These are phyloP conservation scores for Ephemerocybe angulata DNA, from an alignment of 768 basidiomycete species.

Conservation along the genomic window DNA sequence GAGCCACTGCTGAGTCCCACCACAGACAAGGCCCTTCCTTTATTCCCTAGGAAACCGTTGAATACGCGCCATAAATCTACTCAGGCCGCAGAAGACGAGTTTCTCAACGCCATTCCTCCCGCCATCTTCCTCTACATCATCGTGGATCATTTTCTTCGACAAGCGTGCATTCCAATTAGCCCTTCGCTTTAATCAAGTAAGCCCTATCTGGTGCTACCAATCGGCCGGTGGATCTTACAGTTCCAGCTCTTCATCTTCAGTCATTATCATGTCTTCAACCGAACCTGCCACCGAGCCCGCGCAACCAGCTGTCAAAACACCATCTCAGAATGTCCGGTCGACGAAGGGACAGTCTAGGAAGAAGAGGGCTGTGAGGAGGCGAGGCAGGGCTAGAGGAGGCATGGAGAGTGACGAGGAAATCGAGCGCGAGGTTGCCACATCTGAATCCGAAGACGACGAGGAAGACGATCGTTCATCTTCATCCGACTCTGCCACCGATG, in stretches of 20 bases:
- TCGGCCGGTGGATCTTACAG: slow-evolving; percentile 8
- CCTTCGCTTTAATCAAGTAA: slow-evolving; percentile 34
- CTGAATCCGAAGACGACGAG: slow-evolving; percentile 68
- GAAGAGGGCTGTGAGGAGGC: slow-evolving; percentile 50
- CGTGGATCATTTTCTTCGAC: slow-evolving; percentile 6
- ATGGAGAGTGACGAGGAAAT: slow-evolving; percentile 78
- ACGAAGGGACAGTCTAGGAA: slow-evolving; percentile 33
- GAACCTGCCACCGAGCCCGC: slow-evolving; percentile 33
- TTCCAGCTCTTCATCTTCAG: slow-evolving; percentile 16
- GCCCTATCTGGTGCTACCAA: slow-evolving; percentile 15
- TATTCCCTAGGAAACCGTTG: neutral
- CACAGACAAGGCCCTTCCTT: neutral
- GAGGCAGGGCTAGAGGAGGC: slow-evolving; percentile 56
- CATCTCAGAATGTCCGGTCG: slow-evolving; percentile 31
- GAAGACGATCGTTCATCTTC: slow-evolving; percentile 56
- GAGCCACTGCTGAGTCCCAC: slow-evolving; percentile 1
- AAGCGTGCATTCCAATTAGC: slow-evolving; percentile 16
- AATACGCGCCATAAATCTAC: neutral
- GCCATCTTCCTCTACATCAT: neutral
- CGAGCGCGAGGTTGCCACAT: slow-evolving; percentile 60
- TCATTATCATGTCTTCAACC: slow-evolving; percentile 44
- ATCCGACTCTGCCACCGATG: slow-evolving; percentile 54
- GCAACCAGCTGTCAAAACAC: slow-evolving; percentile 27
- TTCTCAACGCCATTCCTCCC: too few relatives aligned
- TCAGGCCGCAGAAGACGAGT: neutral